Base-by-base conservation (phyloP, 208 protist genomes). In the Leishmania tropica region DNA sequence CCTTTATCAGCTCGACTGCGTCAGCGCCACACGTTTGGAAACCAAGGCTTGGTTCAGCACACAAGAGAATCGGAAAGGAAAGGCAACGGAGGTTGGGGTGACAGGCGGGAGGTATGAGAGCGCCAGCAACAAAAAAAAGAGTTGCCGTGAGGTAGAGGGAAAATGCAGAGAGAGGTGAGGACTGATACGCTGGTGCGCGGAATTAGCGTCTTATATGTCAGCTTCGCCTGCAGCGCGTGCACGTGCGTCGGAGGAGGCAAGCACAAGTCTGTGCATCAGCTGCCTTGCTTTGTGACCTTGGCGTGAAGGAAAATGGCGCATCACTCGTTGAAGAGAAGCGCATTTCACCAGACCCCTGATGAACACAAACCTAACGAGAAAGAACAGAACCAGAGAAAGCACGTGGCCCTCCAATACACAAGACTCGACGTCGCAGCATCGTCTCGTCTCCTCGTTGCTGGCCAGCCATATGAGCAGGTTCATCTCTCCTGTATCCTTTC, bases 301-400 rank as follows among this genome's bases (percentile, higher is more conserved):
- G 13, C 28, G 11, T 28, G 10, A 64, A 31, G 1, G 28, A 64
- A 68, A 40, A 68, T 40, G 15, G 13, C 15, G 31, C 31, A 31
- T 40, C 31, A 8, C 11, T 40, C 31, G 13, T 21, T 68, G 15
- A 11, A 42, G 11, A 21, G 62, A 40, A 17, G 31, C 15, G 62
- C 31, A 37, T 1, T 1, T 40, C 31, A 68, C 62, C 62, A 35
- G 62, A 21, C 11, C 62, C 24, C 62, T 15, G 4, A 35, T 10
- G 31, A 54, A 21, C 51, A 13, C 51, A 21, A 54, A 21, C 56
- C 24, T 31, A 31, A 11, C 28, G 56, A 35, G 62, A 37, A 67
- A 85, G 78, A 78, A 78, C 79, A 77, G 10, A 83, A 53, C 21
- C 31, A 47, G 47, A 58, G 58, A 85, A 58, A 24, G 62, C 13